Base-by-base conservation (phyloP, 768 basidiomycete species). In the Panellus pusillus region DNA sequence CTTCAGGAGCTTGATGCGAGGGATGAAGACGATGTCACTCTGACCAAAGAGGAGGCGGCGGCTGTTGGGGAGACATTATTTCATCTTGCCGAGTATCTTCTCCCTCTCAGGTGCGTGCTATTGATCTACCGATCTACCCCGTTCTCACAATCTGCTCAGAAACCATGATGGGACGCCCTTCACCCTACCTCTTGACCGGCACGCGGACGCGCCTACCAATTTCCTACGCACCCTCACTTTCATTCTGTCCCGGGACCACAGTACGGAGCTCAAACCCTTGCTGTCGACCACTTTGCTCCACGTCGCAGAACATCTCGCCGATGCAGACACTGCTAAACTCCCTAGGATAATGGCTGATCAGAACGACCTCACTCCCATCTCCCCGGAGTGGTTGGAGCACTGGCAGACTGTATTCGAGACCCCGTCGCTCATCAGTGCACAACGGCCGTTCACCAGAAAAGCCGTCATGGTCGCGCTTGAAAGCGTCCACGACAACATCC, bases 1-100 rank as follows among this genome's bases (percentile, higher is more conserved):
- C 76, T 89, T 13, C 84, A 87, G 60, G 87, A 89, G 58, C 75
- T 86, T 44, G 87, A 90, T 56, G 78, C 80, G 18, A 74, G 80
- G 50, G 84, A 84, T 11, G 87, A 90, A 35, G 78, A 78, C 14
- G 63, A 63, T 32, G 61, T 66, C 0, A 53, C 63, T 1, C 60
- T 87, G 61, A 86, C 87, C 47, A 83, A 87, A 53, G 86, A 89
- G 59, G 89, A 89, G 62, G 81, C 84, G 12, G 72, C 65, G 38
- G 80, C 84, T 27, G 74, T 89, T 9, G 87, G 87, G 0, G 77
- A 82, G 60, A 82, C 82, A 2, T 65, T 91, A 42, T 74, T 71
- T 39, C 77, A 82, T 52, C 74, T 91, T 11, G 78, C 78, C 15
- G 76, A 74, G 32, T 88, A 85, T 61, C 68, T 91, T 32, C 68